Percentiles rank a stretch among this genome's conserved stretches.
Conservation (phyloP, 2,329 filamentous ascomycete species). For the Paraphaeosphaeria minitans region DNA sequence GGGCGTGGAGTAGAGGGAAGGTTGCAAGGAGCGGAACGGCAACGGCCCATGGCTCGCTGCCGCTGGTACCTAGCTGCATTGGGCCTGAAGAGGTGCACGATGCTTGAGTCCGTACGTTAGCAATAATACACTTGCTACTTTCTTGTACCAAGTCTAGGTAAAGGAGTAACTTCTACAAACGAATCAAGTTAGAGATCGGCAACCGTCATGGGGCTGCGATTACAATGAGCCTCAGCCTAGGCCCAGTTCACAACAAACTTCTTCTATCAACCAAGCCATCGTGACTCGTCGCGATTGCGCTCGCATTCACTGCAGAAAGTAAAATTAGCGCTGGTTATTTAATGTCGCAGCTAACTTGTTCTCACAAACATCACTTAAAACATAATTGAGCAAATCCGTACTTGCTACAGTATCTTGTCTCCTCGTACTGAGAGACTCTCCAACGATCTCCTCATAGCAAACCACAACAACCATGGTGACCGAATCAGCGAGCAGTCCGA, state of each 20-base stretch:
- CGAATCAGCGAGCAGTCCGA: constrained; percentile 41
- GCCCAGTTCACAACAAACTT: constrained; percentile 7
- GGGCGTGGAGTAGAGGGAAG: not conserved
- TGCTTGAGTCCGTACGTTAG: not conserved
- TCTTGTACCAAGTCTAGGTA: not conserved
- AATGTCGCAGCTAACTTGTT: not conserved
- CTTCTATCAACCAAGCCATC: not conserved
- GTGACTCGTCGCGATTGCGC: constrained; percentile 23
- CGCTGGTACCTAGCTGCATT: not conserved
- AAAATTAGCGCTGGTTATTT: not conserved
- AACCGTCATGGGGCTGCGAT: not conserved
- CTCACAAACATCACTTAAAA: too few species aligned
- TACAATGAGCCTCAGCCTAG: not conserved
- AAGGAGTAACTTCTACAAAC: not conserved
- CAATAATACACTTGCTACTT: not conserved
- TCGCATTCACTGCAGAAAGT: constrained; percentile 3
- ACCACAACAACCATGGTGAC: constrained; percentile 27
- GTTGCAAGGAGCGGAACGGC: not conserved
- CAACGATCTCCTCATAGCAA: not conserved
- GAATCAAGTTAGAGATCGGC: not conserved
- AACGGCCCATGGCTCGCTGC: not conserved
- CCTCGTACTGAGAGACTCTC: not conserved
- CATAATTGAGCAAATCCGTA: not conserved
- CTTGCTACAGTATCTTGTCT: not conserved
- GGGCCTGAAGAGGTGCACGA: not conserved